Evolutionary conservation across 148 eudicot genomes (phyloP).

Genomic region (Chenopodium quinoa): DNA sequence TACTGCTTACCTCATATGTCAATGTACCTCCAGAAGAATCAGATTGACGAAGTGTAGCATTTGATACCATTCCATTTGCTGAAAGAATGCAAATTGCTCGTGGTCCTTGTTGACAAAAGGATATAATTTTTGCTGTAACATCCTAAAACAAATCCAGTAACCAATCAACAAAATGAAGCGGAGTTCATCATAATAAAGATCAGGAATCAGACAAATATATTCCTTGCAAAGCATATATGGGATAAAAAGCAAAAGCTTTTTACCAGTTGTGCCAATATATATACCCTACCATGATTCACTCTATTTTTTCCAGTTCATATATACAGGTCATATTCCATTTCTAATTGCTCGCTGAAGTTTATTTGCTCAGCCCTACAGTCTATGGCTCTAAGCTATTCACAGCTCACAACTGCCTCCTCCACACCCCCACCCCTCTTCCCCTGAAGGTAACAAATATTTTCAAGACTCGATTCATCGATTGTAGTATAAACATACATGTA

Average conservation of each 20-base stretch:
- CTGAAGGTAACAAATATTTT: background rate
- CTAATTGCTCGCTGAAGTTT: background rate
- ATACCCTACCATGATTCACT: background rate
- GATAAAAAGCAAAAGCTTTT: background rate
- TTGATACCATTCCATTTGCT: slow-evolving; percentile 50
- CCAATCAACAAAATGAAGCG: slow-evolving; percentile 1
- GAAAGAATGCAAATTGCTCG: slow-evolving; percentile 55
- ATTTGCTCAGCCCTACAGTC: background rate
- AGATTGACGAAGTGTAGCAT: slow-evolving; percentile 48
- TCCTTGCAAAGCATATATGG: background rate
- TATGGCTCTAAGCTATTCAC: background rate
- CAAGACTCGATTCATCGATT: too few relatives aligned
- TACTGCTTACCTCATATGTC: slow-evolving; percentile 53
- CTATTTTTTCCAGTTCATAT: background rate
- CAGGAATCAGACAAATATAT: slow-evolving; percentile 8
- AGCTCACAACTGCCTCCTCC: background rate
- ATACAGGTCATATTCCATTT: background rate
- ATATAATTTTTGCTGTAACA: slow-evolving; percentile 48
- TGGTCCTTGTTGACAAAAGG: slow-evolving; percentile 54
- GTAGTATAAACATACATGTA: background rate
- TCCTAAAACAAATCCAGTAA: slow-evolving; percentile 36
- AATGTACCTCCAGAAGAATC: slow-evolving; percentile 54
- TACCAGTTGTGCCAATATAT: background rate
- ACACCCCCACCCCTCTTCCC: background rate
- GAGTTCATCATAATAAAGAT: background rate